Base-by-base conservation (phyloP, 2,329 filamentous ascomycete species). In the Fusarium udum region DNA sequence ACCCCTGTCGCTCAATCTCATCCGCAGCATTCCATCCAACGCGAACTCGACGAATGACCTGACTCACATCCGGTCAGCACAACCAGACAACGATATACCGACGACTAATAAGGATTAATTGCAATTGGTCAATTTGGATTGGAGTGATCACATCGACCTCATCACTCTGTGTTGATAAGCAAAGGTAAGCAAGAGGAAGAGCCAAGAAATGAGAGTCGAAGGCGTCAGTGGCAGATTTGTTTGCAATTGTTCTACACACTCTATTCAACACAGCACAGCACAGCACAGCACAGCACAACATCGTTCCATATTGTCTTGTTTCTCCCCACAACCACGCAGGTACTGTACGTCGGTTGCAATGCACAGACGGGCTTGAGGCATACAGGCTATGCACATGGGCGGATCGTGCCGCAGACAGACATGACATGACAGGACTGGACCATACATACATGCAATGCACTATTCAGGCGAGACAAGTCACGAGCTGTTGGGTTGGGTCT, bases 111-210 rank as follows among this genome's bases (percentile, higher is more conserved):
- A 52, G 39, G 31, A 62, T 59, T 51, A 45, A 43, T 56, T 39
- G 34, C 56, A 46, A 57, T 55, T 66, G 53, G 63, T 39, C 58
- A 56, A 42, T 37, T 36, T 68, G 48, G 42, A 40, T 40, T 62
- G 66, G 32, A 61, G 11, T 36, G 22, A 42, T 18, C 22, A 36
- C 36, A 46, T 51, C 36, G 24, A 49, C 28, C 20, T 56, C 58
- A 46, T 52, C 51, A 55, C 28, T 51, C 14, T 15, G 37, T 60
- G 39, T 36, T 55, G 16, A 52, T 8, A 51, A 40, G 55, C 24
- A 51, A 64, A 73, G 69, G 69, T 69, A 72, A 72, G 71, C 66
- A 45, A 48, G 24, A 73, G 15, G 46, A 60, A 71, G 67, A 72
- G 28, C 48, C 49, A 36, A 36, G 8, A 51, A 55, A 48, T 58